phyloP scores from a whole-genome alignment of 2,329 filamentous ascomycete genomes.

The Neocucurbitaria cava region DNA sequence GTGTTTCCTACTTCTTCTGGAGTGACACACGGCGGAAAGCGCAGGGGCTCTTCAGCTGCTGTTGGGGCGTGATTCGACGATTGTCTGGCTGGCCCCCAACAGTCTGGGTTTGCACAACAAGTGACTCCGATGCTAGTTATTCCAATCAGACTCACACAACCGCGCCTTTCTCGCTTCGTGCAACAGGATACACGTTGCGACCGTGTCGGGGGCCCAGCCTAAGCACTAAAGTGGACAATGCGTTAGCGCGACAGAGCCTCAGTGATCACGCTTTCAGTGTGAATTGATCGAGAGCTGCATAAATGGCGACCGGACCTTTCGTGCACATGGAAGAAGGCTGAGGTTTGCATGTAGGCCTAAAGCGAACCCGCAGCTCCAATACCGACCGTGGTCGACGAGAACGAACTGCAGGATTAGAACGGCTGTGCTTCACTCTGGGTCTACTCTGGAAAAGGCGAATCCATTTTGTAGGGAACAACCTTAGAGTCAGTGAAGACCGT shows the following conservation, averaged over 20 bases:
- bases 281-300: not conserved
- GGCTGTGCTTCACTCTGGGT: constrained; percentile 48
- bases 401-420: constrained; percentile 50
- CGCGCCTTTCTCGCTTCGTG: constrained; percentile 20
- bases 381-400: constrained; percentile 43
- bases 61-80: constrained; percentile 14
- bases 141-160: constrained; percentile 2
- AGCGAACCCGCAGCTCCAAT: constrained; percentile 50
- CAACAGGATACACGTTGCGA: constrained; percentile 15
- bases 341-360: constrained; percentile 46
- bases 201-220: constrained; percentile 5
- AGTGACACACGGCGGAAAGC: constrained; percentile 21
- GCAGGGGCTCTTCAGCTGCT: constrained; percentile 28
- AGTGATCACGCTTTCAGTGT: not conserved
- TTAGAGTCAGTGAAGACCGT: constrained; percentile 36
- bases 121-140: constrained; percentile 1
- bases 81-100: constrained; percentile 9
- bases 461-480: constrained; percentile 34
- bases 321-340: not conserved
- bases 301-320: not conserved
- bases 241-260: constrained; percentile 12
- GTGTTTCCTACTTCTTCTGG: constrained; percentile 20
- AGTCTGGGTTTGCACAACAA: constrained; percentile 13
- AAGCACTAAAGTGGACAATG: constrained; percentile 7
- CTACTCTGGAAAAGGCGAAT: constrained; percentile 39